These are phyloP conservation scores for Thielaviopsis euricoi DNA, from an alignment of 2,329 filamentous ascomycete genomes.

Conservation along the genomic window DNA sequence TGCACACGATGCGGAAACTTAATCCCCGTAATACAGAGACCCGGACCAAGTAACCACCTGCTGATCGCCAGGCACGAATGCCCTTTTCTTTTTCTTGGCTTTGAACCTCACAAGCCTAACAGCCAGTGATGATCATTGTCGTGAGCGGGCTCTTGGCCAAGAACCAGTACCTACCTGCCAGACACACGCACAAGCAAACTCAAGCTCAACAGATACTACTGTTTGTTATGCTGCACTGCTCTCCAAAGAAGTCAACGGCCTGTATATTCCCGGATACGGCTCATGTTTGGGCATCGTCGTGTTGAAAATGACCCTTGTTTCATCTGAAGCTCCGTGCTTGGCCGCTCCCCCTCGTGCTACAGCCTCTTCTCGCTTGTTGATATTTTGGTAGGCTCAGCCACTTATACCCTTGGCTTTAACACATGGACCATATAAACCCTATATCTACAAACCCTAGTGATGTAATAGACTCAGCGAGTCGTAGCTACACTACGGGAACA, in stretches of 20 bases:
- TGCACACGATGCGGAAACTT: no score
- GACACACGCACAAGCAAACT: no score
- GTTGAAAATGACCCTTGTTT: neutral
- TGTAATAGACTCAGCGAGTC: neutral
- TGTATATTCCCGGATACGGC: neutral
- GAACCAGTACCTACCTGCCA: no score
- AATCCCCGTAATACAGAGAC: no score
- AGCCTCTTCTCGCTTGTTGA: neutral
- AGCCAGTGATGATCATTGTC: no score
- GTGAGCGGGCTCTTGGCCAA: no score
- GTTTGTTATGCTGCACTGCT: no score
- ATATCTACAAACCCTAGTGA: neutral
- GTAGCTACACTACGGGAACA: neutral
- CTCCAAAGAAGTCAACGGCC: neutral
- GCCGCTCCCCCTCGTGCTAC: neutral
- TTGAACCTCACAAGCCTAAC: no score
- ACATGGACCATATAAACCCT: neutral
- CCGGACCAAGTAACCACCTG: no score
- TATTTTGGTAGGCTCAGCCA: neutral
- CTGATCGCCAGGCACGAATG: neutral
- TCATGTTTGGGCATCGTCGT: neutral
- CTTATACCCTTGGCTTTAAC: neutral
- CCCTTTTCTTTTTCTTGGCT: neutral
- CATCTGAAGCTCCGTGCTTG: neutral
- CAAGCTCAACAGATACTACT: no score